Evolutionary conservation across 2,329 filamentous ascomycete species (phyloP).

Genomic region (Aspergillus sp.): DNA sequence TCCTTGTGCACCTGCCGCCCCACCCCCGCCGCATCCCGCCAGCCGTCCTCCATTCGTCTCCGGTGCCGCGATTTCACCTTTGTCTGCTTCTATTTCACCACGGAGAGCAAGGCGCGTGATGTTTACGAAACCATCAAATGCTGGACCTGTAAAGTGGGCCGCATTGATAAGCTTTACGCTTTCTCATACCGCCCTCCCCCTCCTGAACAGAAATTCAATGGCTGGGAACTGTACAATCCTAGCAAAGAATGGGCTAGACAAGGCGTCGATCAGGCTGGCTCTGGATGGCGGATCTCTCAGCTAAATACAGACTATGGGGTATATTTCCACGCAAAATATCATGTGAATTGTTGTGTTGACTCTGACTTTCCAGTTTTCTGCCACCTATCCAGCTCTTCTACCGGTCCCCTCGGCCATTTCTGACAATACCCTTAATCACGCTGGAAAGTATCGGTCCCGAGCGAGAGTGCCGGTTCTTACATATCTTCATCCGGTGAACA

Average conservation of each 20-base stretch:
- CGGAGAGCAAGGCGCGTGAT: slow-evolving; percentile 73
- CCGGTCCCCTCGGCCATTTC: slow-evolving; percentile 87
- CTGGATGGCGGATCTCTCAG: slow-evolving; percentile 82
- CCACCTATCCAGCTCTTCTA: slow-evolving; percentile 84
- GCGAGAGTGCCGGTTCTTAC: slow-evolving; percentile 85
- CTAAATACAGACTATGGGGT: slow-evolving; percentile 85
- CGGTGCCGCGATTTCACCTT: slow-evolving; percentile 93
- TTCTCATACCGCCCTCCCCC: slow-evolving; percentile 79
- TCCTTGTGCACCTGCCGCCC: slow-evolving; percentile 76
- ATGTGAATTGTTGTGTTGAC: slow-evolving; percentile 7
- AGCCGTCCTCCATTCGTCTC: slow-evolving; percentile 79
- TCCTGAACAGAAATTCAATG: slow-evolving; percentile 72
- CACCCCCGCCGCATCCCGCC: slow-evolving; percentile 66
- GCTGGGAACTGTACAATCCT: slow-evolving; percentile 84
- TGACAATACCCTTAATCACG: slow-evolving; percentile 96
- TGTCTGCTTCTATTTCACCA: slow-evolving; percentile 82
- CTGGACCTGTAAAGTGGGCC: slow-evolving; percentile 77
- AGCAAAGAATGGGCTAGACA: slow-evolving; percentile 82
- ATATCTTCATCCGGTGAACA: slow-evolving; percentile 95
- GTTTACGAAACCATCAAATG: slow-evolving; percentile 83
- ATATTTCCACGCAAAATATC: slow-evolving; percentile 19
- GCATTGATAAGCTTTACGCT: slow-evolving; percentile 86
- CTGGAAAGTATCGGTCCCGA: slow-evolving; percentile 82
- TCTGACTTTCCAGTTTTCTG: slow-evolving; percentile 64
- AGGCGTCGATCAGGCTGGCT: slow-evolving; percentile 79